Evolutionary conservation across 352 stramenopile species (phyloP), one percentile per base, ranked within the genome.

Genomic region (Phytophthora pinifolia): DNA sequence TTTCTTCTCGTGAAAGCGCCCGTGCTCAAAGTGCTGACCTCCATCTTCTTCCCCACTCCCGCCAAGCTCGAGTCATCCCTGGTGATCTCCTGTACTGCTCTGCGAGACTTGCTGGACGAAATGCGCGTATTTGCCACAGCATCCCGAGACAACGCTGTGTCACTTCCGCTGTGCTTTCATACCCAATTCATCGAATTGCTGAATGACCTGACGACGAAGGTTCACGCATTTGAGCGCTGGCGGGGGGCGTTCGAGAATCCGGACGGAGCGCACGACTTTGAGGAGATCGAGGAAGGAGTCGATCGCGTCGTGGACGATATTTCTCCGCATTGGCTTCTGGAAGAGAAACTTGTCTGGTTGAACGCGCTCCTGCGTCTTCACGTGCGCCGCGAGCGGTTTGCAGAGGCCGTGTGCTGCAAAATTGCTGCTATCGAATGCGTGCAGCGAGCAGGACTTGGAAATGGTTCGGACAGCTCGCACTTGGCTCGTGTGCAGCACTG

Each of bases 231-330:
- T 17, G 76, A 88, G 20, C 68, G 69, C 34, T 90, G 80, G 78
- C 58, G 69, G 30, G 43, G 37, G 4, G 79, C 68, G 1, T 60
- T 80, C 32, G 58, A 67, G 13, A 49, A 51, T 9, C 43, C 61
- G 1, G 41, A 61, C 14, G 50, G 35, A 17, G 38, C 56, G 13
- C 44, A 72, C 7, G 76, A 89, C 38, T 68, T 65, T 8, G 82
- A 92, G 52, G 74, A 75, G 15, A 71, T 92, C n/a, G 76, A 89
- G 67, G 79, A 92, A 58, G 83, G 60, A 0, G 20, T 89, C 1
- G 67, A 77, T 29, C 56, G 57, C 1, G 49, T 90, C 9, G 51
- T 78, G 9, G 54, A 76, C 9, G 70, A 74, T 12, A 76, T 92
- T n/a, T 88, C 79, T 1, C 45, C 64, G 0, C 62, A 76, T 34